phyloP scores from a whole-genome alignment of 1,284 basidiomycete genomes.

The Tranzscheliella williamsii region DNA sequence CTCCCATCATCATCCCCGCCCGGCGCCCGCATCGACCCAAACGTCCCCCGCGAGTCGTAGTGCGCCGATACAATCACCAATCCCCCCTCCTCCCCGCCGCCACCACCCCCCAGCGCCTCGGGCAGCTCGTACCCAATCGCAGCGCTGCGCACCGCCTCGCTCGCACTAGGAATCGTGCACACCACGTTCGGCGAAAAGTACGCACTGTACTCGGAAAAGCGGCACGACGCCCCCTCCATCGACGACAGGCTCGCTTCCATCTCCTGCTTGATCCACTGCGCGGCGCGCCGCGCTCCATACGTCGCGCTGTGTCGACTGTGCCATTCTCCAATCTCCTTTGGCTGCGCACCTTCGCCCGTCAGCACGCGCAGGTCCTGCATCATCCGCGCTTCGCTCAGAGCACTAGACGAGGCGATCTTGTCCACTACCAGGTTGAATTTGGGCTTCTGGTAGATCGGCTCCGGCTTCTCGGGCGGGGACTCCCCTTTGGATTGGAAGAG shows the following conservation, averaged over 20 bases:
- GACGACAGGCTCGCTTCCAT: slow-evolving; percentile 7
- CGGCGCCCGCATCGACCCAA: slow-evolving; percentile 50
- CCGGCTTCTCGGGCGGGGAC: slow-evolving; percentile 6
- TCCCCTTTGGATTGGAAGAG: background rate
- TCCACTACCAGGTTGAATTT: slow-evolving; percentile 25
- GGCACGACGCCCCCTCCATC: slow-evolving; percentile 17
- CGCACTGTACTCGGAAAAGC: slow-evolving; percentile 20
- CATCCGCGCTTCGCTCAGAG: slow-evolving; percentile 12
- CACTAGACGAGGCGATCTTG: slow-evolving; percentile 11
- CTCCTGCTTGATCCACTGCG: slow-evolving; percentile 31
- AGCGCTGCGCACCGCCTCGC: background rate
- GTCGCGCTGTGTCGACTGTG: slow-evolving; percentile 36
- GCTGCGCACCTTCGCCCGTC: slow-evolving; percentile 29
- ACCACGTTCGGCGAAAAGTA: slow-evolving; percentile 45
- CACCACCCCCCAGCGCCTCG: background rate
- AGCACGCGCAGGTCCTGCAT: slow-evolving; percentile 27
- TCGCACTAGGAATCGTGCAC: slow-evolving; percentile 15
- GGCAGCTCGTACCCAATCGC: background rate
- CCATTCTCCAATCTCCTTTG: slow-evolving; percentile 12
- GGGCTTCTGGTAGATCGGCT: slow-evolving; percentile 15
- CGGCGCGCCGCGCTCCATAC: slow-evolving; percentile 28
- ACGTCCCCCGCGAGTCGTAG: slow-evolving; percentile 53
- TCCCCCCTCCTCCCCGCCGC: slow-evolving; percentile 10
- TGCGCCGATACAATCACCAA: slow-evolving; percentile 56
- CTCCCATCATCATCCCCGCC: slow-evolving; percentile 54